Evolutionary conservation across 805 yeast species (phyloP), one percentile per base, ranked within the genome.

Genomic region (Zygoascus tannicola): DNA sequence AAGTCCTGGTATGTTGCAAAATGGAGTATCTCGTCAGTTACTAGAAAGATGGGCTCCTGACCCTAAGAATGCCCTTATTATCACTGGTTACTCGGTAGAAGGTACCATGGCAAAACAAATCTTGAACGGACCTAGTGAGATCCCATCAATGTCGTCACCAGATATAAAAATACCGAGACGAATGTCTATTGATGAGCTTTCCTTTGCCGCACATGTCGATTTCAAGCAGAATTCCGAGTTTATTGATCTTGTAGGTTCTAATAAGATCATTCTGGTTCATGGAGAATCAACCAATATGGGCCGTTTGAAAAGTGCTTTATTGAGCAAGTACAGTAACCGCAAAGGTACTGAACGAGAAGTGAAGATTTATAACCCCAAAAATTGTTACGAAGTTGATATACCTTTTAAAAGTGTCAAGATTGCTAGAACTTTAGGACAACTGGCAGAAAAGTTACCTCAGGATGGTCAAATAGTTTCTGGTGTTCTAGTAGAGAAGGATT

Each of bases 211-310:
- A 0, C 99, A 92, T 64, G 99, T 92, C 19, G 99, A 92, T 60
- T 92, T 82, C 63, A 86, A 84, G 55, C 96, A 92, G 58, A 92
- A 92, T 54, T 70, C 95, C 1, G 85, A 83, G 45, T 92, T 92
- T 57, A 92, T 92, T 47, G 96, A 88, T 53, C 69, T 79, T 47
- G 85, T 92, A 2, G 81, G 82, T 46, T 95, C 99, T 0, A 74
- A 74, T 47, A 79, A 83, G 44, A 84, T 92, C 48, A 86, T 90
- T 46, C 71, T 92, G 44, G 99, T 92, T 2, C 99, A 92, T 63
- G 99, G 99, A 10, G 99, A 92, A 57, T 79, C 92, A 2, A 87
- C 85, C 55, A 96, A 95, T n/a, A 92, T 92, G 97, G 98, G 97
- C 45, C 78, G 98, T 59, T 66, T 92, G 44, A 92, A 92, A 62